Evolutionary conservation across 2,329 filamentous ascomycete species (phyloP).

Genomic region (Scorias spongiosa): DNA sequence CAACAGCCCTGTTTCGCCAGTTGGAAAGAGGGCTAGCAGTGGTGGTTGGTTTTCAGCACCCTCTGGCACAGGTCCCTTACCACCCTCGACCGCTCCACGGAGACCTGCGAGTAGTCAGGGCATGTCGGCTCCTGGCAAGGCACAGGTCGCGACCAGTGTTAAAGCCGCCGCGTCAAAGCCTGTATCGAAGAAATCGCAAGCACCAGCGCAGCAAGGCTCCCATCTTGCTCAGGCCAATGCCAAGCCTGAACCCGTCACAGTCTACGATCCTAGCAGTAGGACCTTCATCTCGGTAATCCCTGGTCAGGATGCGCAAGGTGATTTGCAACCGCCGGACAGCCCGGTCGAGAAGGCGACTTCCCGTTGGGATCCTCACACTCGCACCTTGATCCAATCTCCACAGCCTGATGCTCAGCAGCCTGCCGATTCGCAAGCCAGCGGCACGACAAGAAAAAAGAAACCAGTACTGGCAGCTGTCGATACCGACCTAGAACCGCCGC

Average conservation of each 20-base stretch:
- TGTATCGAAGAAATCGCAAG: constrained; percentile 5
- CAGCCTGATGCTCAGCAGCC: constrained; percentile 17
- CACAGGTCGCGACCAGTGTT: neutral
- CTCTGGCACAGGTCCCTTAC: constrained; percentile 35
- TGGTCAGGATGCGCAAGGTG: neutral
- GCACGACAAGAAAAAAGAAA: constrained; percentile 1
- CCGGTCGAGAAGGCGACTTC: neutral
- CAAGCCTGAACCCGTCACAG: constrained; percentile 14
- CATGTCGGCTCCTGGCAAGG: constrained; percentile 1
- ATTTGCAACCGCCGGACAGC: neutral
- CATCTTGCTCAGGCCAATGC: constrained; percentile 7
- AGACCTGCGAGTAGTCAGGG: neutral
- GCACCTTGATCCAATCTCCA: neutral
- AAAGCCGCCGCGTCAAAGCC: constrained; percentile 8
- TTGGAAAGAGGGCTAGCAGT: constrained; percentile 15
- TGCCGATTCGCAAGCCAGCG: neutral
- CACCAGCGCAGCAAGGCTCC: constrained; percentile 2
- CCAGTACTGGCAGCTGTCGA: constrained; percentile 6
- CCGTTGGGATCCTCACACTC: neutral
- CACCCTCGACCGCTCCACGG: constrained; percentile 1
- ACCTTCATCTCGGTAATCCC: constrained; percentile 14
- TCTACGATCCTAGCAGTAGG: constrained; percentile 16
- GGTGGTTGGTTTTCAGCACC: constrained; percentile 46
- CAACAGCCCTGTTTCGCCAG: constrained; percentile 2
- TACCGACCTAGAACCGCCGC: constrained; percentile 13